Evolutionary conservation across 1,284 basidiomycete genomes (phyloP), one percentile per base, ranked within the genome.

Genomic region (Singerocomus inundabilis): DNA sequence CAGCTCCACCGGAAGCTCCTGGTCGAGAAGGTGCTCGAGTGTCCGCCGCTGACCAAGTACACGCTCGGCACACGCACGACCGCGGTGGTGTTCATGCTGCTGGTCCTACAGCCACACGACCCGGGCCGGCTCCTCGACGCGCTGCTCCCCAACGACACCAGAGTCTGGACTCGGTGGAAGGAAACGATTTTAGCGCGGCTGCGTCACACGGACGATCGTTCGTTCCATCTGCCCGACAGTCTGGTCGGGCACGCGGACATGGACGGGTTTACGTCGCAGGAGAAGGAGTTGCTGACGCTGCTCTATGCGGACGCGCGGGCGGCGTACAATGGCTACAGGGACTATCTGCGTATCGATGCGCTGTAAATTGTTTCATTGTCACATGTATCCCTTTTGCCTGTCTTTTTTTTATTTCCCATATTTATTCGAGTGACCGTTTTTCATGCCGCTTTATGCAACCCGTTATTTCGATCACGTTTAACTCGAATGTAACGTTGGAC

Each of bases 111-210:
- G 11, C 42, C 41, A 0, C 46, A 49, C 26, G 59, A 66, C 5
- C 59, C 60, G 1, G 39, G 9, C 2, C 32, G 33, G 8, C 37
- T 66, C 4, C 45, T 62, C 7, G 30, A 66, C 3, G 64, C 60
- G 25, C n/a, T 66, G 0, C 47, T 63, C 24, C 60, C 62, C 4
- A 64, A 64, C 12, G 55, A 66, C 5, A 64, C 63, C 43, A 56
- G 36, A 29, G 60, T 62, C 6, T 66, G 60, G 60, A 62, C 5
- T 28, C 33, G 25, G 2, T 63, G 62, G 61, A 67, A 66, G 39
- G 34, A 36, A 3, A 45, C 44, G 1, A 35, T 67, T 2, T 9
- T 53, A 34, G 38, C 39, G 13, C 47, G 29, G 7, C 33, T 63
- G 24, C 35, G 29, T 21, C 46, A 29, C 1, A 33, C 21, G 6